These are phyloP conservation scores for Mycena crocata DNA, from an alignment of 768 basidiomycete species.

Conservation along the genomic window DNA sequence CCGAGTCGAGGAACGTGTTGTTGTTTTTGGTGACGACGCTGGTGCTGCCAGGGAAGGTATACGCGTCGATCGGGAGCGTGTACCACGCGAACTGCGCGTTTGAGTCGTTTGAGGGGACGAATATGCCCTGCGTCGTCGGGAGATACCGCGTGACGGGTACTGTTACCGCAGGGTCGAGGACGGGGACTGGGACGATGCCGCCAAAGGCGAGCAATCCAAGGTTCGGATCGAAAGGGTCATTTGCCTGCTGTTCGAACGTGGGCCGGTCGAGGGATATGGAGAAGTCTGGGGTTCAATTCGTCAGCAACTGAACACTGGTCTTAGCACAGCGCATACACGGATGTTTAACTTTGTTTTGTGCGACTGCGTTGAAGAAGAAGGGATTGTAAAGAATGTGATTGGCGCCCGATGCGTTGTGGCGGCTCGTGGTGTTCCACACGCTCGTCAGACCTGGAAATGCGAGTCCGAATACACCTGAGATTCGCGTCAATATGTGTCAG, in stretches of 20 bases:
- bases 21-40: slow-evolving; percentile 15
- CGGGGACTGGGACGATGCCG: slow-evolving; percentile 33
- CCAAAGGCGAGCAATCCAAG: slow-evolving; percentile 36
- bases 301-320: neutral
- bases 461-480: slow-evolving; percentile 31
- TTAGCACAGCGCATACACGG: slow-evolving; percentile 22
- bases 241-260: slow-evolving; percentile 24
- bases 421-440: slow-evolving; percentile 29
- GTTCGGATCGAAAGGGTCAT: slow-evolving; percentile 25
- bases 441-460: slow-evolving; percentile 33
- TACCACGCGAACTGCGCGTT: slow-evolving; percentile 24
- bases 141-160: slow-evolving; percentile 32
- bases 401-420: slow-evolving; percentile 3
- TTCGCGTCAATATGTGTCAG: too few relatives aligned
- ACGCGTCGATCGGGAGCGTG: slow-evolving; percentile 30
- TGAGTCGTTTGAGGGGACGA: slow-evolving; percentile 20
- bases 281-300: slow-evolving; percentile 19
- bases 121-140: slow-evolving; percentile 1
- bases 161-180: slow-evolving; percentile 21
- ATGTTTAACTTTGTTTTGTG: slow-evolving; percentile 23
- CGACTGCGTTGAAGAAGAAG: slow-evolving; percentile 33
- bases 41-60: slow-evolving; percentile 30
- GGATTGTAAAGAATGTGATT: slow-evolving; percentile 30
- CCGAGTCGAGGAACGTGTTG: slow-evolving; percentile 21
- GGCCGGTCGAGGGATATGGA: slow-evolving; percentile 35